Base-by-base conservation (phyloP, 257 asterid species). In the Primulina huaijiensis region DNA sequence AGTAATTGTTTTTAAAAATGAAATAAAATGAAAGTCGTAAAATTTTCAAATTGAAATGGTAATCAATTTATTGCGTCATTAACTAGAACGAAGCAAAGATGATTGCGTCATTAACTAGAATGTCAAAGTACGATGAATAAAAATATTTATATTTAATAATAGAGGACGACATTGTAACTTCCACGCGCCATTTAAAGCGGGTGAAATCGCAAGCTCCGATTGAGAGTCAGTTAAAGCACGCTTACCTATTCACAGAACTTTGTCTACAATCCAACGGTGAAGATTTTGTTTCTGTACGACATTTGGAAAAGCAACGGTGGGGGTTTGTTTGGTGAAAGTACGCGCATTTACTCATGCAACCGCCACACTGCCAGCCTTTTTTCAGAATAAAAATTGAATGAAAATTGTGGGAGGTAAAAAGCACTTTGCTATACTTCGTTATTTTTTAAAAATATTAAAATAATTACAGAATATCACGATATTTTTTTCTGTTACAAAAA, bases 161-260 rank as follows among this genome's bases (percentile, higher is more conserved):
- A 33, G 8, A 33, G 37, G 7, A 33, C 4, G 37, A 33, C 7
- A 33, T 33, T 4, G 46, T 19, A 62, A 27, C 30, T 2, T 27
- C 5, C 33, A 64, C 68, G 68, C 57, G 68, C 57, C 62, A n/a
- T 67, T 16, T 10, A 8, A 16, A 37, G 33, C 6, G 56, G 55
- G 16, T 46, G 1, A 19, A 4, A 35, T 6, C 11, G 29, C 16
- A 10, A 40, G 46, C 29, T 61, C 6, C 6, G 17, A 1, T 30
- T 17, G 16, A 43, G 1, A 14, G 43, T 21, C 16, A 3, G 50
- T 38, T 38, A 38, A 38, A 9, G 55, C 57, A 17, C 61, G 16
- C 43, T 52, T 50, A 6, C 20, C 16, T 12, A 7, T 66, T 66
- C 61, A 14, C n/a, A 5, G 37, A 16, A 29, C 29, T 35, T 50